Percentiles rank a stretch among this genome's conserved stretches.
phyloP scores from a whole-genome alignment of 2,329 filamentous ascomycete genomes.

The Colletotrichum nymphaeae region DNA sequence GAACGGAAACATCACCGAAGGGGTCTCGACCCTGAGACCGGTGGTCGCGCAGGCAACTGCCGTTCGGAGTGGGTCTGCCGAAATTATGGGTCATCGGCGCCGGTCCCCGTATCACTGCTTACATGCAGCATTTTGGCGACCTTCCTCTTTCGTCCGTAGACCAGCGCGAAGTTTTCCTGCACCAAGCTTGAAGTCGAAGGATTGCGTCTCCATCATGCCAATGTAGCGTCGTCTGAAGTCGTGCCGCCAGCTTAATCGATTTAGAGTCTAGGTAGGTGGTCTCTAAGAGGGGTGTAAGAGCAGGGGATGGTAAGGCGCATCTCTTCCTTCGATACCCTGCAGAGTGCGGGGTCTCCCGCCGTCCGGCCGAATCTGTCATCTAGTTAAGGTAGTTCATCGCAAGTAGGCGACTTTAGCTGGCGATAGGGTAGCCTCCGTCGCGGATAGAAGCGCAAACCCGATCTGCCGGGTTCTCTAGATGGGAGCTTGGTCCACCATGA shows the following conservation, averaged over 20 bases:
- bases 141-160: conserved; percentile 20
- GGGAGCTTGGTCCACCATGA: neutral
- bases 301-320: neutral
- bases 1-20: conserved; percentile 14
- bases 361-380: neutral
- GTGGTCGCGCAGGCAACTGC: neutral
- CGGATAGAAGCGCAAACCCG: neutral
- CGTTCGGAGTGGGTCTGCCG: conserved; percentile 1
- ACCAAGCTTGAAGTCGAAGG: neutral
- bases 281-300: neutral
- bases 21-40: neutral
- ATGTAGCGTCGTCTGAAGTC: conserved; percentile 17
- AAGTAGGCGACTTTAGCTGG: neutral
- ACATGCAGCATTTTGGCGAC: conserved; percentile 3
- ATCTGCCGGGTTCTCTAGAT: neutral
- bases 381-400: neutral
- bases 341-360: conserved; percentile 21
- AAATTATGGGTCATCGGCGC: neutral
- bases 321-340: conserved; percentile 11
- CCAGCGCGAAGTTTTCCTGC: neutral
- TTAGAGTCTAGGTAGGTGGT: neutral
- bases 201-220: neutral
- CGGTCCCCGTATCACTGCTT: neutral
- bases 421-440: neutral
- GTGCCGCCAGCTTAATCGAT: neutral